phyloP scores from a whole-genome alignment of 495 filamentous ascomycete genomes.

The Aspergillus indologenus region DNA sequence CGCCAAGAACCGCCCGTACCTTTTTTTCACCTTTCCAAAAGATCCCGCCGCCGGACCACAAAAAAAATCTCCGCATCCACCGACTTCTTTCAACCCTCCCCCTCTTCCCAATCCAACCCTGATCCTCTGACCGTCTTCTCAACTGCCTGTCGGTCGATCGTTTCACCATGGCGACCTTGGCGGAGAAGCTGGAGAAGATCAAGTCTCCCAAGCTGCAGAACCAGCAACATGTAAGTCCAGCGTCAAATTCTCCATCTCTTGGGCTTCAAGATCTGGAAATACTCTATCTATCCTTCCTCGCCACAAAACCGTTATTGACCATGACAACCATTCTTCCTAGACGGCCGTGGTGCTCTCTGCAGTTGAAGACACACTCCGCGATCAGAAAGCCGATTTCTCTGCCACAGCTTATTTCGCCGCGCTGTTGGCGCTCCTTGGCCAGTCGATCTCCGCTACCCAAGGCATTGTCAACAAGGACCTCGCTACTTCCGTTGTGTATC shows the following conservation, averaged over 20 bases:
- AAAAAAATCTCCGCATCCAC: constrained; percentile 33
- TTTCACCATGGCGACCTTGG: constrained; percentile 64
- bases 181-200: constrained; percentile 92
- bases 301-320: background rate
- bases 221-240: constrained; percentile 73
- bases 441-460: constrained; percentile 60
- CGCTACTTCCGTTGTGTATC: constrained; percentile 85
- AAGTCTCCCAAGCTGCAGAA: constrained; percentile 94
- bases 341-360: constrained; percentile 84
- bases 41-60: constrained; percentile 21
- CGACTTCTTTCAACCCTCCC: constrained; percentile 26
- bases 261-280: background rate
- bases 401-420: constrained; percentile 95
- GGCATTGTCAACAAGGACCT: constrained; percentile 77
- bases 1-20: constrained; percentile 35
- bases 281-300: background rate
- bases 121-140: constrained; percentile 15
- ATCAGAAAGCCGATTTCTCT: constrained; percentile 76
- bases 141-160: constrained; percentile 29
- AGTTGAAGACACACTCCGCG: constrained; percentile 85
- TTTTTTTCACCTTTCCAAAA: constrained; percentile 33
- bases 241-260: constrained; percentile 8
- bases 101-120: constrained; percentile 22
- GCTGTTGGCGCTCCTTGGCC: constrained; percentile 80
- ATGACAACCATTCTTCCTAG: constrained; percentile 45